phyloP scores from a whole-genome alignment of 768 basidiomycete genomes.

The Suillus variegatus region DNA sequence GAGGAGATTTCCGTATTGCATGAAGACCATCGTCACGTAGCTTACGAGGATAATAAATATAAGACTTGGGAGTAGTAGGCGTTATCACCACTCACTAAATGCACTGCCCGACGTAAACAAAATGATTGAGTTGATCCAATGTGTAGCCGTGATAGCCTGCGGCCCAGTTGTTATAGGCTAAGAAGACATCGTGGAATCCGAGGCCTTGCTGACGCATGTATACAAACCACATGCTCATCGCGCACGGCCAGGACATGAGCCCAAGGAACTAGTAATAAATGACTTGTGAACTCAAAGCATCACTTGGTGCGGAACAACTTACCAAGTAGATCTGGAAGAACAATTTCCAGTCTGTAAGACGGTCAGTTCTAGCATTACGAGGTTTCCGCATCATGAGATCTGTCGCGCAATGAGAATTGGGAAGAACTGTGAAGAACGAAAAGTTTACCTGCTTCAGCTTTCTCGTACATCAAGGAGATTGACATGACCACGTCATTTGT shows the following conservation, averaged over 20 bases:
- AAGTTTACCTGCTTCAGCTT: slow-evolving; percentile 46
- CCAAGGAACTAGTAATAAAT: slow-evolving; percentile 38
- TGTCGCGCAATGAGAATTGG: slow-evolving; percentile 9
- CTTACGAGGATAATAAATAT: slow-evolving; percentile 22
- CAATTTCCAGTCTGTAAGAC: slow-evolving; percentile 50
- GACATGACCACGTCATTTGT: slow-evolving; percentile 54
- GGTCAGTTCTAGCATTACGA: slow-evolving; percentile 49
- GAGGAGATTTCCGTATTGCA: slow-evolving; percentile 45
- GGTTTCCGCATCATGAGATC: slow-evolving; percentile 51
- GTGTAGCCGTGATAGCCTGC: slow-evolving; percentile 38
- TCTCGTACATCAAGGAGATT: slow-evolving; percentile 52
- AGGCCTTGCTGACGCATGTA: slow-evolving; percentile 42
- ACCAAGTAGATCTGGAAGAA: slow-evolving; percentile 51
- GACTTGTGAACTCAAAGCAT: not conserved
- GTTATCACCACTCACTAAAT: slow-evolving; percentile 38
- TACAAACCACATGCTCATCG: slow-evolving; percentile 43
- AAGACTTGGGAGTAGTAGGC: not conserved
- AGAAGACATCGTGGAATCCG: slow-evolving; percentile 37
- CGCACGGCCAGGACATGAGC: slow-evolving; percentile 48
- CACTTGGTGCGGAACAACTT: slow-evolving; percentile 18
- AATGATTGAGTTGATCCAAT: slow-evolving; percentile 27
- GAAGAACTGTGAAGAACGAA: not conserved
- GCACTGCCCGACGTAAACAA: slow-evolving; percentile 46
- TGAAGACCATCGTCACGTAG: slow-evolving; percentile 49
- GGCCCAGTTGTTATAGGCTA: slow-evolving; percentile 42